phyloP scores from a whole-genome alignment of 768 basidiomycete species.

The Clitopilus hobsonii region DNA sequence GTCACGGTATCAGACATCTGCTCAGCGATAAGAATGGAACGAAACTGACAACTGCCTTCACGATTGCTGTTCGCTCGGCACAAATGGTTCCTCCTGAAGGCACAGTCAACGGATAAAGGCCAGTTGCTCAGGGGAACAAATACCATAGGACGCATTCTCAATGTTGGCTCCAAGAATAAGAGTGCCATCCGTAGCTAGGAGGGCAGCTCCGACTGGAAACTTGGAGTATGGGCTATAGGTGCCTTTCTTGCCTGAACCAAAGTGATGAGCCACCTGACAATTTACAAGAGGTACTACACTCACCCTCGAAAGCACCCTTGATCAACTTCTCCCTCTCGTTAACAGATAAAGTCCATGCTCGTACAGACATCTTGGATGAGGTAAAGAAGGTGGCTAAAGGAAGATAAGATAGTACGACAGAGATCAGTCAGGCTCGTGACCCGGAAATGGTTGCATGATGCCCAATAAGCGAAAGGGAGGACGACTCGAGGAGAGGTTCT shows the following conservation, averaged over 20 bases:
- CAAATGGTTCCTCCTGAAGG: conserved; percentile 81
- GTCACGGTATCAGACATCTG: conserved; percentile 8
- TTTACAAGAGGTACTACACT: background rate
- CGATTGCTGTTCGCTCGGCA: conserved; percentile 90
- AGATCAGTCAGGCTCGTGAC: background rate
- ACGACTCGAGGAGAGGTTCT: background rate
- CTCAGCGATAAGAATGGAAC: background rate
- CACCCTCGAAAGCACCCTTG: conserved; percentile 56
- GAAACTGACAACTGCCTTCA: conserved; percentile 81
- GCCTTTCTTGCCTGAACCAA: conserved; percentile 54
- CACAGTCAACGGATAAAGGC: conserved; percentile 2
- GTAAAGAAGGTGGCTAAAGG: background rate
- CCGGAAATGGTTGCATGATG: background rate
- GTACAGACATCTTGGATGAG: conserved; percentile 11
- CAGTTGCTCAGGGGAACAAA: conserved; percentile 7
- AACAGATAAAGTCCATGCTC: conserved; percentile 29
- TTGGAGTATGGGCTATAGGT: conserved; percentile 86
- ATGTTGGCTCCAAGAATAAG: conserved; percentile 87
- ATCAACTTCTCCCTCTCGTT: conserved; percentile 48
- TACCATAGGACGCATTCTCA: conserved; percentile 93
- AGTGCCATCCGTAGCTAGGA: conserved; percentile 63
- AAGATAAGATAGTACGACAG: background rate
- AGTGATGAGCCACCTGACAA: background rate
- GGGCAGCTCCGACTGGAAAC: conserved; percentile 88
- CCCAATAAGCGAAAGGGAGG: background rate